Evolutionary conservation across 106 monocot genomes (phyloP).

Genomic region (Dendrobium officinale): DNA sequence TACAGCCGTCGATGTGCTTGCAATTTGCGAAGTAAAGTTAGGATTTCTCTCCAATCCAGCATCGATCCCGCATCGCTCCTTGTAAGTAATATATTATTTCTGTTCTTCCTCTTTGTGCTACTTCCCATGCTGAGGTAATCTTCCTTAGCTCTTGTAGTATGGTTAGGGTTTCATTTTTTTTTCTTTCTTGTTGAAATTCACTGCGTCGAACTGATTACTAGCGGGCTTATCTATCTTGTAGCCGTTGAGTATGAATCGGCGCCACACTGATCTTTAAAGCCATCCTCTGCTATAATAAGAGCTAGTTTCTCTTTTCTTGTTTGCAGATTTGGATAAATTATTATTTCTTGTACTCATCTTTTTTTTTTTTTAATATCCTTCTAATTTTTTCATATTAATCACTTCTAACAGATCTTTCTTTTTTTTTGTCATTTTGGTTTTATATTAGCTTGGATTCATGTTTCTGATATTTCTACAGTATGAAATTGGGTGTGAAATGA

Average conservation of each 20-base stretch:
- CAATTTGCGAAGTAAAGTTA: background rate
- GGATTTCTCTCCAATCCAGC: background rate
- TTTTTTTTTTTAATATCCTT: too few relatives aligned
- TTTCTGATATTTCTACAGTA: background rate
- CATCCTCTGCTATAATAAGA: background rate
- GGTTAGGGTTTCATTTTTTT: background rate
- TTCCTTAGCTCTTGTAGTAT: background rate
- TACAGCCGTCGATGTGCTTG: background rate
- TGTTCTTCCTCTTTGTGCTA: background rate
- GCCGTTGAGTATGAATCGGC: background rate
- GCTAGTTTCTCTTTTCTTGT: background rate
- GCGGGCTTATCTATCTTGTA: background rate
- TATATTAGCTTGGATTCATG: too few relatives aligned
- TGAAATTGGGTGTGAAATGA: conserved; percentile 5
- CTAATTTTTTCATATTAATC: too few relatives aligned
- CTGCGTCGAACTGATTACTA: background rate
- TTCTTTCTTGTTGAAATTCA: background rate
- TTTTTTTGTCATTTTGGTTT: too few relatives aligned
- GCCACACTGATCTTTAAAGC: background rate
- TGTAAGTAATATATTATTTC: background rate
- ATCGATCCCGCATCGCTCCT: background rate
- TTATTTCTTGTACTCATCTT: background rate
- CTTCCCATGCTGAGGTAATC: too few relatives aligned
- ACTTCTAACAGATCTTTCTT: too few relatives aligned
- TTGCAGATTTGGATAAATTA: background rate